Percentiles rank a stretch among this genome's conserved stretches.
Evolutionary conservation across 768 basidiomycete species (phyloP).

Genomic region (Panaeolus papilionaceus): DNA sequence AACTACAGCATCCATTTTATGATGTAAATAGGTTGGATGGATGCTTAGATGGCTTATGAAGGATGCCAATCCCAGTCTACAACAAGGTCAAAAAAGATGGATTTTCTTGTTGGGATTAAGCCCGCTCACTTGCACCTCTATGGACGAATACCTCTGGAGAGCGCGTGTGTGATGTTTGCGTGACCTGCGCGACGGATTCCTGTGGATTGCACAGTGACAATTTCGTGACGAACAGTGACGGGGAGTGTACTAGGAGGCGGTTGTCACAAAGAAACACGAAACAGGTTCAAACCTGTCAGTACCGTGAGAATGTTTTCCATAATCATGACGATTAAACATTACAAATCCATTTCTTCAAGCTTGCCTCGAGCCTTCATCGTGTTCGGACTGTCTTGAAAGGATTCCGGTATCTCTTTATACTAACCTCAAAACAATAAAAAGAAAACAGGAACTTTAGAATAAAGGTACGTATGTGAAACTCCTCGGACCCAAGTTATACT

Average conservation of each 20-base stretch:
- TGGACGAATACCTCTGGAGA: slow-evolving; percentile 27
- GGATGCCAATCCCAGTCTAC: slow-evolving; percentile 5
- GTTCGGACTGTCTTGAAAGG: no score
- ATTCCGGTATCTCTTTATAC: no score
- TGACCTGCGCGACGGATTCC: slow-evolving; percentile 48
- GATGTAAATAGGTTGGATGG: slow-evolving; percentile 13
- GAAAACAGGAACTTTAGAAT: not conserved
- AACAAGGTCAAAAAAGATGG: slow-evolving; percentile 14
- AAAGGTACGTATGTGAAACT: not conserved
- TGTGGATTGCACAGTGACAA: slow-evolving; percentile 49
- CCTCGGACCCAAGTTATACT: not conserved
- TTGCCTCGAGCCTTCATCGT: no score
- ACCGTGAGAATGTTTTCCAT: slow-evolving; percentile 9
- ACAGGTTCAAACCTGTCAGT: slow-evolving; percentile 13
- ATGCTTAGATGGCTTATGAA: slow-evolving; percentile 7
- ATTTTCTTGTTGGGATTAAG: slow-evolving; percentile 20
- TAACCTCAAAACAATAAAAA: not conserved
- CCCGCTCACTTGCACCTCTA: slow-evolving; percentile 16
- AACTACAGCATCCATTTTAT: slow-evolving; percentile 7
- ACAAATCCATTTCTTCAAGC: not conserved
- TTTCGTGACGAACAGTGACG: slow-evolving; percentile 56
- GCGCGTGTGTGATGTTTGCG: slow-evolving; percentile 45
- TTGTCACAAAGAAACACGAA: slow-evolving; percentile 38
- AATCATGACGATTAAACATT: not conserved
- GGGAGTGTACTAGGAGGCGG: slow-evolving; percentile 34